These are phyloP conservation scores for Pseudonitzschia delicatissima DNA, from an alignment of 108 stramenopile genomes.

Conservation along the genomic window DNA sequence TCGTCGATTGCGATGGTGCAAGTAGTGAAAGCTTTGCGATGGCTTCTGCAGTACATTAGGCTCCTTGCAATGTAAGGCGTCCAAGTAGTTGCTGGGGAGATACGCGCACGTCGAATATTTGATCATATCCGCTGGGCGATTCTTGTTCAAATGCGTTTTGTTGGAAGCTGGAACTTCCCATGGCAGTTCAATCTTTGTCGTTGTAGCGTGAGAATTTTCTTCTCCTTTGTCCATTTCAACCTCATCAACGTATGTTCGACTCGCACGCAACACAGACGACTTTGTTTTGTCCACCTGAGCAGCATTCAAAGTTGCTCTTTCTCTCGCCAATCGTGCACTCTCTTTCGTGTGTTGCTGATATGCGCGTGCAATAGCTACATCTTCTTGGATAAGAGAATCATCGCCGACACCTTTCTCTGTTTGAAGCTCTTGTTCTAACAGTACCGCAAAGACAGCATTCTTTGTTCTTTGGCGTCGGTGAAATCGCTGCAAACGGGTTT, in stretches of 20 bases:
- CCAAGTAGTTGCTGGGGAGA: neutral
- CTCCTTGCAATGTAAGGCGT: no score
- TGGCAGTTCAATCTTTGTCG: neutral
- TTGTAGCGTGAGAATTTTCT: neutral
- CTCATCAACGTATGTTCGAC: neutral
- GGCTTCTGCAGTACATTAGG: no score
- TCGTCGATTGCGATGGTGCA: no score
- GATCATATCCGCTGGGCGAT: neutral
- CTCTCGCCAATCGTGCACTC: conserved; percentile 4
- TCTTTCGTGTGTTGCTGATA: conserved; percentile 9
- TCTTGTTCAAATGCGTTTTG: neutral
- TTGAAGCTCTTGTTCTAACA: conserved; percentile 13
- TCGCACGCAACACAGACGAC: neutral
- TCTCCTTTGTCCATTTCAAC: neutral
- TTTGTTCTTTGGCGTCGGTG: neutral
- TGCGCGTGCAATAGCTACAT: neutral
- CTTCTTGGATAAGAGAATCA: neutral
- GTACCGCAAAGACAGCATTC: conserved; percentile 6
- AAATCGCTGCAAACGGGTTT: conserved; percentile 5
- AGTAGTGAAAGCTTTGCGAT: no score
- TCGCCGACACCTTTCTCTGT: neutral
- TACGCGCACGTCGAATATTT: neutral
- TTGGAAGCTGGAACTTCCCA: conserved; percentile 9
- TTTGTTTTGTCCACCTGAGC: neutral
- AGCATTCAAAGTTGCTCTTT: neutral